Conservation (phyloP, 768 basidiomycete species). For the Suillus spraguei region DNA sequence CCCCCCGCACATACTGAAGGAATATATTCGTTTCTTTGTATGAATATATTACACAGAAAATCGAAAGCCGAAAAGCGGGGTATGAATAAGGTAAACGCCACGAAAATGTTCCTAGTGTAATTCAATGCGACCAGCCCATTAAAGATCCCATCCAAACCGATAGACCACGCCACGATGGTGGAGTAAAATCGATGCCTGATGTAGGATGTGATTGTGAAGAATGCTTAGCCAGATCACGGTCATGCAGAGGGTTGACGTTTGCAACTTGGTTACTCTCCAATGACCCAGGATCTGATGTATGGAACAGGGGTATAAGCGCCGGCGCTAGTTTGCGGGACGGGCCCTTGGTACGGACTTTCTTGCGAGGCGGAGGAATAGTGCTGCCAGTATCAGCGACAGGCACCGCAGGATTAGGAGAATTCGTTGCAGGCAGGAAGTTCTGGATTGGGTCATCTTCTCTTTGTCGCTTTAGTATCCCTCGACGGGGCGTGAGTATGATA, state of each 20-base stretch:
- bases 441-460: conserved; percentile 23
- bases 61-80: conserved; percentile 3
- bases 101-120: conserved; percentile 4
- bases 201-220: not conserved
- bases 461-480: conserved; percentile 31
- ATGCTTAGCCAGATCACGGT: not conserved
- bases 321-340: conserved; percentile 14
- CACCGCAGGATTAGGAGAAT: conserved; percentile 11
- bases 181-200: conserved; percentile 26
- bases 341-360: conserved; percentile 23
- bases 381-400: not conserved
- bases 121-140: conserved; percentile 32
- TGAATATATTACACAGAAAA: not conserved
- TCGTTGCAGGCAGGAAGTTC: conserved; percentile 7
- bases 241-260: not conserved
- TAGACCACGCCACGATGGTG: conserved; percentile 34
- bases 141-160: conserved; percentile 34
- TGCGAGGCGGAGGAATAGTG: conserved; percentile 16
- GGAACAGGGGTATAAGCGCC: not conserved
- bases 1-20: no score
- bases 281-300: not conserved
- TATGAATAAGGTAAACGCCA: not conserved
- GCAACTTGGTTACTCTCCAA: not conserved
- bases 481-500: conserved; percentile 26
- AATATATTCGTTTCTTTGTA: not conserved